Percentiles rank a stretch among this genome's conserved stretches.
Evolutionary conservation across 2,329 filamentous ascomycete genomes (phyloP).

Genomic region (Pseudogymnoascus sp.): DNA sequence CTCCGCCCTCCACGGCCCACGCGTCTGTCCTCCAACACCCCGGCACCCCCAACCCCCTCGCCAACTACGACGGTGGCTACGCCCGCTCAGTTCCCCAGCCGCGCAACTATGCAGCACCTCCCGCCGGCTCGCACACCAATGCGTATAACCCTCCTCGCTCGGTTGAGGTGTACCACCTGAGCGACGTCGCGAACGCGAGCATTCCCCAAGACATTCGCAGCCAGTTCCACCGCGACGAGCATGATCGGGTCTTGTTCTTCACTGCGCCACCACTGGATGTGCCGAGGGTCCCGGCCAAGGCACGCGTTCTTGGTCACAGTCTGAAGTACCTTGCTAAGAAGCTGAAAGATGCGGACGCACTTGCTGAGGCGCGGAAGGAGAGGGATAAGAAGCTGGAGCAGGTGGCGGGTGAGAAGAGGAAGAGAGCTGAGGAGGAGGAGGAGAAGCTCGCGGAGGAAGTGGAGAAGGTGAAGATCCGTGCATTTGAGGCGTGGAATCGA

Average conservation of each 20-base stretch:
- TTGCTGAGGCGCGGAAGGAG: not conserved
- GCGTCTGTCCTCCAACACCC: conserved; percentile 12
- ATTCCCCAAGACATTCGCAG: conserved; percentile 59
- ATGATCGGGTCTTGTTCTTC: conserved; percentile 63
- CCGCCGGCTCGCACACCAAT: conserved; percentile 20
- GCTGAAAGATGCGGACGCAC: conserved; percentile 22
- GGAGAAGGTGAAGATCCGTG: conserved; percentile 27
- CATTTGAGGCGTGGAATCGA: conserved; percentile 20
- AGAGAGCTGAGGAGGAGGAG: conserved; percentile 24
- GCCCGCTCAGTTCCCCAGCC: conserved; percentile 10
- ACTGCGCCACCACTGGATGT: conserved; percentile 55
- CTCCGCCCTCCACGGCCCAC: conserved; percentile 18
- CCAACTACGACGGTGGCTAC: conserved; percentile 13
- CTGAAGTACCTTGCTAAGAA: conserved; percentile 45
- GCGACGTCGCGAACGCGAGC: conserved; percentile 55
- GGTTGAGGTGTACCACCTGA: conserved; percentile 58
- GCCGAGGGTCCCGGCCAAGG: conserved; percentile 24
- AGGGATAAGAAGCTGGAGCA: conserved; percentile 33
- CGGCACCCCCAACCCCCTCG: conserved; percentile 27
- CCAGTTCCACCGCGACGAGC: conserved; percentile 60
- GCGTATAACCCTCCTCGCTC: conserved; percentile 55
- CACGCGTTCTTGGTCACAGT: conserved; percentile 39
- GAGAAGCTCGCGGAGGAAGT: conserved; percentile 26
- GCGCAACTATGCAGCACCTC: not conserved
- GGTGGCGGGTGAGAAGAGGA: conserved; percentile 32